These are phyloP conservation scores for Flaveria floridana DNA, from an alignment of 140 eudicot genomes.

Conservation along the genomic window DNA sequence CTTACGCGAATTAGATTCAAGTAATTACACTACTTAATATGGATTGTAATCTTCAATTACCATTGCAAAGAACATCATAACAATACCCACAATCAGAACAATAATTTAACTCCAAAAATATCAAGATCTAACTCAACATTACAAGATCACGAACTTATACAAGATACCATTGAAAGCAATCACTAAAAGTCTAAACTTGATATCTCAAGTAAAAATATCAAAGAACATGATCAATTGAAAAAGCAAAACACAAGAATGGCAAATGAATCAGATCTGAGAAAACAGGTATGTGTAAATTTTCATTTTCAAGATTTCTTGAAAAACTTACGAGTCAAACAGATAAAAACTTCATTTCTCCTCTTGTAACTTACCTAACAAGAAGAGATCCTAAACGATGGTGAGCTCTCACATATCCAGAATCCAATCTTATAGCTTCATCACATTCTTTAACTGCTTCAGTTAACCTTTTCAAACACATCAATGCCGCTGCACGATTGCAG, in stretches of 20 bases:
- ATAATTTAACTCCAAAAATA: not conserved
- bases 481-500: constrained; percentile 68
- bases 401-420: constrained; percentile 63
- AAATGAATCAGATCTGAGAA: constrained; percentile 20
- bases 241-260: constrained; percentile 28
- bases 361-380: constrained; percentile 65
- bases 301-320: constrained; percentile 17
- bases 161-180: not conserved
- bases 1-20: constrained; percentile 36
- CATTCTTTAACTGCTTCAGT: constrained; percentile 68
- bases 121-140: constrained; percentile 18
- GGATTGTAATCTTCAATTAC: too few relatives aligned
- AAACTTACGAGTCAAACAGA: not conserved
- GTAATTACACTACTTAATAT: not conserved
- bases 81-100: too few relatives aligned
- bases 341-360: constrained; percentile 22
- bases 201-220: not conserved
- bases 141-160: constrained; percentile 2
- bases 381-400: constrained; percentile 76
- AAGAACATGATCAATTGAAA: constrained; percentile 19
- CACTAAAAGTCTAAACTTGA: not conserved
- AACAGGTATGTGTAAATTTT: constrained; percentile 8
- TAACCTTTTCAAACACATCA: constrained; percentile 61
- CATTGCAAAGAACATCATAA: too few relatives aligned
- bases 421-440: constrained; percentile 77